A percentile compares a stretch with the other conserved stretches of the same genome.
Conservation (phyloP, 1,284 basidiomycete genomes). For the Fomitopsis pinicola region DNA sequence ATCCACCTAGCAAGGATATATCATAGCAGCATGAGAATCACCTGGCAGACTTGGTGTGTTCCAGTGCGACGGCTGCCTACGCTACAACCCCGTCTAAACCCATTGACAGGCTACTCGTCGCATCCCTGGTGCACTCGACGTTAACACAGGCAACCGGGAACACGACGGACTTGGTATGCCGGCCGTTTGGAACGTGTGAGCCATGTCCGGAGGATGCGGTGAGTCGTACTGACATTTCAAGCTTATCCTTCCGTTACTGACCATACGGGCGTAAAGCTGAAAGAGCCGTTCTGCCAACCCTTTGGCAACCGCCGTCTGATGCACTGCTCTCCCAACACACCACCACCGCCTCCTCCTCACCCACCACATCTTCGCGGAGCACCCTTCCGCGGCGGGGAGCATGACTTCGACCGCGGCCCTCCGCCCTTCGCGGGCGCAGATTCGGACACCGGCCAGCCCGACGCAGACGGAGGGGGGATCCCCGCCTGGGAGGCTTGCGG, state of each 20-base stretch:
- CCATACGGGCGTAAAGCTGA: slow-evolving; percentile 43
- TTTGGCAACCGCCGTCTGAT: slow-evolving; percentile 86
- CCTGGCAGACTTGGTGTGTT: slow-evolving; percentile 4
- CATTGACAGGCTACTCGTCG: neutral
- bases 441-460: neutral
- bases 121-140: neutral
- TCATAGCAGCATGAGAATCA: slow-evolving; percentile 2
- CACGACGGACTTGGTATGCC: slow-evolving; percentile 45
- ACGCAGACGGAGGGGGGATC: slow-evolving; percentile 50
- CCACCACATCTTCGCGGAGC: slow-evolving; percentile 16
- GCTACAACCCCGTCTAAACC: neutral
- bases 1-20: neutral
- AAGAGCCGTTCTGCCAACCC: slow-evolving; percentile 86
- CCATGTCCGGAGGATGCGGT: slow-evolving; percentile 80
- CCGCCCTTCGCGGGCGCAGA: neutral
- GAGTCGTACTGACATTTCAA: slow-evolving; percentile 25
- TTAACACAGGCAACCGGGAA: slow-evolving; percentile 6
- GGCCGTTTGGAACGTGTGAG: slow-evolving; percentile 77
- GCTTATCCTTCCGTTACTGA: neutral
- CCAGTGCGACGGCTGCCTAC: too few relatives aligned
- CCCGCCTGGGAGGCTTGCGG: slow-evolving; percentile 90
- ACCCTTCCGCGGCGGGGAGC: neutral
- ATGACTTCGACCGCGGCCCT: slow-evolving; percentile 14
- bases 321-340: slow-evolving; percentile 58
- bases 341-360: slow-evolving; percentile 13